A percentile compares a stretch with the other conserved stretches of the same genome.
Conservation (phyloP, 805 yeast genomes). For the Ogataea naganishii region DNA sequence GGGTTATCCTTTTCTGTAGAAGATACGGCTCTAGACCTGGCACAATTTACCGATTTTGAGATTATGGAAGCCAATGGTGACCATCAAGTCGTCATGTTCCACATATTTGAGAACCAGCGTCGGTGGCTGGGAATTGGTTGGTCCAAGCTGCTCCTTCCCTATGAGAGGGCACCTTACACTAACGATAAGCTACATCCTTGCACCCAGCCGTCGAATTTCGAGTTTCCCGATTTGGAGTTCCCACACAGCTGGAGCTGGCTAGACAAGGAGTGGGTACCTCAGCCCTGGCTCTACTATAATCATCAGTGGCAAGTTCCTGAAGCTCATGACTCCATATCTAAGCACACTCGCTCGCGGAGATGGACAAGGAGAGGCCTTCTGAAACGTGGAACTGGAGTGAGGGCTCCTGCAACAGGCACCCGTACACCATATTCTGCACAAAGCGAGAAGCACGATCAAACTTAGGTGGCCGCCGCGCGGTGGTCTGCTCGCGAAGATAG, state of each 20-base stretch:
- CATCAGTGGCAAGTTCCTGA: conserved; percentile 38
- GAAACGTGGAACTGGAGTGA: too few species aligned
- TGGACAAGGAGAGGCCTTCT: conserved; percentile 40
- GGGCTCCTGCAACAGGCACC: too few species aligned
- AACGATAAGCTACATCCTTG: conserved; percentile 26
- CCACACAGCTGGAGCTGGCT: conserved; percentile 49
- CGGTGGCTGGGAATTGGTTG: conserved; percentile 59
- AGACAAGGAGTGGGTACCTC: conserved; percentile 39
- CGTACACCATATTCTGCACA: too few species aligned
- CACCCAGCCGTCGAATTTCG: conserved; percentile 26
- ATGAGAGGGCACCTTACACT: conserved; percentile 42
- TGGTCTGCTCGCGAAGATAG: too few species aligned
- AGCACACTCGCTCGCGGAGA: conserved; percentile 42
- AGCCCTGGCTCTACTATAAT: conserved; percentile 51
- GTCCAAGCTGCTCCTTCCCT: conserved; percentile 40
- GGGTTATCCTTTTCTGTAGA: conserved; percentile 24
- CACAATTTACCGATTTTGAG: conserved; percentile 5
- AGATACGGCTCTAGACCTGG: conserved; percentile 10
- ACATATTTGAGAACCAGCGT: conserved; percentile 47
- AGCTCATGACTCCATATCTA: conserved; percentile 34
- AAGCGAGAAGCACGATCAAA: too few species aligned
- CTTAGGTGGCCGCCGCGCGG: too few species aligned
- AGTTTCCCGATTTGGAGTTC: conserved; percentile 30
- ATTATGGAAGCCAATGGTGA: conserved; percentile 8
- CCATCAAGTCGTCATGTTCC: conserved; percentile 41